Base-by-base conservation (phyloP, 73 alveolate species). In the Blepharisma japonicum region DNA sequence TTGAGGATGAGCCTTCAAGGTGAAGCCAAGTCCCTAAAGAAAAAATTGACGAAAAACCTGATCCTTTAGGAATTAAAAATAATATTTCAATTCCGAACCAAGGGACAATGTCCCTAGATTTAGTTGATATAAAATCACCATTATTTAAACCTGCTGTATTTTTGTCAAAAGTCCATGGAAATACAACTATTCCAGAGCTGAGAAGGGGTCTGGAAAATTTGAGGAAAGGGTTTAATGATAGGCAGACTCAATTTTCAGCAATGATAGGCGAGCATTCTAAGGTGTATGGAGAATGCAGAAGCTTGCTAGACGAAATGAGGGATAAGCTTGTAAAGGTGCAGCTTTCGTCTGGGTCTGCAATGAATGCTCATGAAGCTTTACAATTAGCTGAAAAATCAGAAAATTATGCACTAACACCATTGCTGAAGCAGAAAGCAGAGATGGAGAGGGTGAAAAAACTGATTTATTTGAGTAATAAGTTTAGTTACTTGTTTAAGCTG, bases 401-500 rank as follows among this genome's bases (percentile, higher is more conserved):
- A 61, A 61, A 25, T 25, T 61, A 8, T 9, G 14, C 18, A 8
- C 23, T 61, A 25, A 9, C 74, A 8, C 74, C 74, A 5, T 5
- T 61, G 47, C 5, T 61, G 47, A 61, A 61, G 5, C 74, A 61
- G 5, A 14, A 39, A 5, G 74, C 74, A 14, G 74, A 61, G 47
- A 61, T 61, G 74, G 74, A 61, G 23, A 61, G 74, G 47, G 23
- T 61, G 39, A 61, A 61, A 25, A n/a, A 25, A 25, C 74, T 61
- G 39, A 61, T 61, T 61, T 9, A 61, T 9, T 61, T 61, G 74
- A 61, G 47, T 20, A 61, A 25, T 61, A 61, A 61, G 5, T 61
- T 14, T 25, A 61, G 74, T 5, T 61, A 61, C 23, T 25, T 61
- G 3, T 61, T 61, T 61, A 61, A 61, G 23, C 38, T 61, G 5